Percentiles rank a stretch among this genome's conserved stretches.
Conservation (phyloP, 129 eudicot species). For the Chrysanthemum lavandulifolium region DNA sequence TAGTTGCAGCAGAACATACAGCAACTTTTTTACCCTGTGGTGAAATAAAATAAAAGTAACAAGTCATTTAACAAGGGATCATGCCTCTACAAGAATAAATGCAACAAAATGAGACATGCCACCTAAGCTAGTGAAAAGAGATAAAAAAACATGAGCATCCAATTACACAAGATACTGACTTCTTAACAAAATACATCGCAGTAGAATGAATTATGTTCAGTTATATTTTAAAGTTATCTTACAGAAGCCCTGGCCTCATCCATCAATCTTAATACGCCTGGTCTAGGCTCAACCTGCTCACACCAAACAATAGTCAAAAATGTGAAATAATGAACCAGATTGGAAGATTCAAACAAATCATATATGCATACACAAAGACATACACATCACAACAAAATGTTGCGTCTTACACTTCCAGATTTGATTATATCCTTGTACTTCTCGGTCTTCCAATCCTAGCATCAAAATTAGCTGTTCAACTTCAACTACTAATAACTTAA, state of each 20-base stretch:
- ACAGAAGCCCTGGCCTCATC: conserved; percentile 96
- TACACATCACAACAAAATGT: neutral
- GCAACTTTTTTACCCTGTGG: conserved; percentile 79
- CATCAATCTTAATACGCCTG: conserved; percentile 93
- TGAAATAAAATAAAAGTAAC: neutral
- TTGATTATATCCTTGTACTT: conserved; percentile 91
- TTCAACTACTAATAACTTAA: neutral
- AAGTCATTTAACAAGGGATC: neutral
- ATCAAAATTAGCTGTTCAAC: neutral
- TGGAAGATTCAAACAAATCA: neutral
- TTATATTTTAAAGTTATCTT: conserved; percentile 41
- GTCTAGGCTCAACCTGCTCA: conserved; percentile 86
- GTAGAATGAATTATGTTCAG: neutral
- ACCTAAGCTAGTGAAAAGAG: neutral
- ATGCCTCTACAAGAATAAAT: neutral
- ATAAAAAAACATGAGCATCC: neutral
- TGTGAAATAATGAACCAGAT: neutral
- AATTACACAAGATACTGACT: neutral
- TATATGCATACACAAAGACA: neutral
- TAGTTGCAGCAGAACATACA: conserved; percentile 98
- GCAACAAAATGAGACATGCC: neutral
- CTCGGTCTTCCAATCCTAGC: conserved; percentile 95
- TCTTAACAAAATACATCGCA: neutral
- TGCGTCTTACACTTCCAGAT: conserved; percentile 86
- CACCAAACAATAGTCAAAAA: neutral